Base-by-base conservation (phyloP, 805 yeast species). In the Candida parachauliodes region DNA sequence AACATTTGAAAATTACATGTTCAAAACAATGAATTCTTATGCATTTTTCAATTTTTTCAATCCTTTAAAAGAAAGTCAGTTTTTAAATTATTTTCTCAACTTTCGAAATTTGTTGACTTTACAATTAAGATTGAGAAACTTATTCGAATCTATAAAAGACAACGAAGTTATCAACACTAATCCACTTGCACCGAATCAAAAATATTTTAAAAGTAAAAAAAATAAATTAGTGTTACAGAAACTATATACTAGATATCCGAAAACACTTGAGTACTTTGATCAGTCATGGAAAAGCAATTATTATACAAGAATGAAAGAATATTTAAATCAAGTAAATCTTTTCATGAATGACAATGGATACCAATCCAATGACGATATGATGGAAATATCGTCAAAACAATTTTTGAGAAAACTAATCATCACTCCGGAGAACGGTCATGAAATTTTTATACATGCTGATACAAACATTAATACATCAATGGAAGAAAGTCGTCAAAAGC, bases 11-110 rank as follows among this genome's bases (percentile, higher is more conserved):
- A 17, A 17, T 19, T 39, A 34, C 18, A 15, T 21, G 28, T 26
- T 18, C 16, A 27, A 23, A 28, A 21, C 40, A 7, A 40, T 40
- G 43, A 16, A 36, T 26, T 14, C 22, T 8, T 17, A 12, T 14
- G 32, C 16, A 25, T 40, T 40, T 31, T 23, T 40, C 18, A 25
- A 28, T 4, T 40, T 30, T 26, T 40, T 40, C 27, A 36, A 40
- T 16, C 43, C 43, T 7, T 32, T 32, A 16, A 34, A 34, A 20
- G 37, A 34, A 25, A 34, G 35, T 24, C 22, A 10, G 17, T 32
- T 15, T 17, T 24, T 32, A 17, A 16, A 5, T 32, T 8, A 25
- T 23, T 32, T 8, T 24, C 16, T 32, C 9, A 22, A 17, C 15
- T 32, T 32, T 23, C 20, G 19, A 23, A 32, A 32, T 16, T 32